phyloP scores from a whole-genome alignment of 2,329 filamentous ascomycete genomes.

The Geoglossum cookeanum region DNA sequence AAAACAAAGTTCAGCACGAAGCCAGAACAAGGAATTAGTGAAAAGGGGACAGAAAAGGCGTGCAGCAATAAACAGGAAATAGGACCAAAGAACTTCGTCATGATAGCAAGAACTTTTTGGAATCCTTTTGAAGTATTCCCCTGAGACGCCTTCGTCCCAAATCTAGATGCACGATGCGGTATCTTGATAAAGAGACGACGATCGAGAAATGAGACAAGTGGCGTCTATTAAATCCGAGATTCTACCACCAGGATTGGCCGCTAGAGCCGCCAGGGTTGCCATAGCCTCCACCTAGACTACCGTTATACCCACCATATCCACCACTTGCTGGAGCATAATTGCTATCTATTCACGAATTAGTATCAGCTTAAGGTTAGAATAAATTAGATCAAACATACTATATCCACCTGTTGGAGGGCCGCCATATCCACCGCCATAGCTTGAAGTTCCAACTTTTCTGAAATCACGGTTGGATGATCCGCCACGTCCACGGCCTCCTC shows the following conservation, averaged over 20 bases:
- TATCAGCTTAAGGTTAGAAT: constrained; percentile 1
- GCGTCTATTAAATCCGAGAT: constrained; percentile 6
- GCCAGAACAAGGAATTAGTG: not conserved
- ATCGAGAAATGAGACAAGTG: constrained; percentile 2
- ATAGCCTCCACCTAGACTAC: constrained; percentile 34
- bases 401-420: constrained; percentile 14
- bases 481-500: constrained; percentile 52
- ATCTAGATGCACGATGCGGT: constrained; percentile 1
- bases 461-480: constrained; percentile 63
- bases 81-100: not conserved
- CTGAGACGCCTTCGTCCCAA: constrained; percentile 2
- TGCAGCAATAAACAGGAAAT: not conserved
- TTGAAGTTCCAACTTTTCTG: constrained; percentile 45
- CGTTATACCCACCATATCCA: constrained; percentile 22
- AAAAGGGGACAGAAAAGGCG: not conserved
- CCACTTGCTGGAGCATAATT: constrained; percentile 26
- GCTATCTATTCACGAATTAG: constrained; percentile 23
- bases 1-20: not conserved
- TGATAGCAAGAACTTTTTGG: constrained; percentile 2
- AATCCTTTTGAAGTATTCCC: not conserved
- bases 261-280: constrained; percentile 47
- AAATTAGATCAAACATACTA: not conserved
- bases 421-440: constrained; percentile 20
- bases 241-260: constrained; percentile 50
- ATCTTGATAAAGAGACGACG: not conserved